Percentiles rank a stretch among this genome's conserved stretches.
phyloP scores from a whole-genome alignment of 495 filamentous ascomycete genomes.

The Immersiella caudata region DNA sequence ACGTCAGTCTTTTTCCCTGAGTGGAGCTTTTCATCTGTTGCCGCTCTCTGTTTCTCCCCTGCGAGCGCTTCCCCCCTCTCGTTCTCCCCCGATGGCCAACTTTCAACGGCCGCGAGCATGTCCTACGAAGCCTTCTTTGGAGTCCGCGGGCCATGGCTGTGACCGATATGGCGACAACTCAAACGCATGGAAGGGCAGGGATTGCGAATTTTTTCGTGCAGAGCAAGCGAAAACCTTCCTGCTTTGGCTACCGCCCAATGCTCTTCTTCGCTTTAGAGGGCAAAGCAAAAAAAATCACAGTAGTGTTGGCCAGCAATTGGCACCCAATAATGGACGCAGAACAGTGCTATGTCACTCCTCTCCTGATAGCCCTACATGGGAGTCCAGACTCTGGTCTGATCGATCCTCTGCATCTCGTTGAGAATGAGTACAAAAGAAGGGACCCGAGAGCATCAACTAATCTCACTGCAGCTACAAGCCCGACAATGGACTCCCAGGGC shows the following conservation, averaged over 20 bases:
- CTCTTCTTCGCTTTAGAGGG: not conserved
- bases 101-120: not conserved
- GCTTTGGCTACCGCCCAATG: conserved; percentile 9
- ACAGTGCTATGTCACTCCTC: not conserved
- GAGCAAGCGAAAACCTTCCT: not conserved
- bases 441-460: not conserved
- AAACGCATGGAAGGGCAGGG: conserved; percentile 10
- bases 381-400: not conserved
- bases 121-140: not conserved
- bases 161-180: conserved; percentile 13
- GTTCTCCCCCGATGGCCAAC: not conserved
- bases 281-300: not conserved
- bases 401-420: not conserved
- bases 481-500: not conserved
- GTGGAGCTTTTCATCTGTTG: not conserved
- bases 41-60: not conserved
- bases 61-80: not conserved
- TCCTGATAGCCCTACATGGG: not conserved
- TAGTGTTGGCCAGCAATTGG: not conserved
- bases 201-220: not conserved
- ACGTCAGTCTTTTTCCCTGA: not conserved
- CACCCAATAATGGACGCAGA: not conserved
- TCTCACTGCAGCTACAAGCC: not conserved
- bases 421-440: not conserved
- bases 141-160: not conserved